Evolutionary conservation across 345 rosid genomes (phyloP).

Genomic region (Populus simonii): DNA sequence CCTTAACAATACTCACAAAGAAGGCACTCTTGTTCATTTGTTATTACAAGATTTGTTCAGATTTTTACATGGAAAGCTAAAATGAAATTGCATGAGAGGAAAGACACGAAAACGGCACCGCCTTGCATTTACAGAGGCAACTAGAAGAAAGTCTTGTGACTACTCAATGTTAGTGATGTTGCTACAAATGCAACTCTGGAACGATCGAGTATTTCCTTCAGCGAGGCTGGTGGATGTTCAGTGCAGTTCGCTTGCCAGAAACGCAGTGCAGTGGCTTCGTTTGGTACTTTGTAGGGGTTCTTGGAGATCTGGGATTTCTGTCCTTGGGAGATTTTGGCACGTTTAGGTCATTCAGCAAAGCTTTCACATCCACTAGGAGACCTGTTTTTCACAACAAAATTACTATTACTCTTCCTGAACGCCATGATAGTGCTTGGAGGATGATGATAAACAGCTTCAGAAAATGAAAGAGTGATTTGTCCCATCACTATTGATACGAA

Average conservation of each 20-base stretch:
- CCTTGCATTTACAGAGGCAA: background rate
- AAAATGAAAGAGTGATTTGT: background rate
- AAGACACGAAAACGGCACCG: background rate
- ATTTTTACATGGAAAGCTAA: background rate
- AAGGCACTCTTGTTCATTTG: background rate
- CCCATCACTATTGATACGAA: background rate
- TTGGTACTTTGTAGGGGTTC: conserved; percentile 1
- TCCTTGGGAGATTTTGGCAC: conserved; percentile 6
- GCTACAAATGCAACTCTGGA: background rate
- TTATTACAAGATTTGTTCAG: background rate
- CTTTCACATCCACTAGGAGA: conserved; percentile 7
- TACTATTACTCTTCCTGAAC: background rate
- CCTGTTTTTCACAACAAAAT: conserved; percentile 7
- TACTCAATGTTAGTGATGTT: background rate
- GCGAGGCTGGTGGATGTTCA: conserved; percentile 35
- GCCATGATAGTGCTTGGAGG: too few species aligned
- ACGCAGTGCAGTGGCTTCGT: conserved; percentile 20
- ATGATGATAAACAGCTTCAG: background rate
- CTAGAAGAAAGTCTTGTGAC: background rate
- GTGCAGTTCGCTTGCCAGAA: background rate
- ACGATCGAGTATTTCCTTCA: conserved; percentile 2
- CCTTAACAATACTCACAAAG: background rate
- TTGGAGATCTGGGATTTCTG: conserved; percentile 10
- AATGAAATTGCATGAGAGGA: background rate
- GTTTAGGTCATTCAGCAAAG: conserved; percentile 12